Percentiles rank a stretch among this genome's conserved stretches.
phyloP scores from a whole-genome alignment of 495 filamentous ascomycete genomes.

The Letharia lupina region DNA sequence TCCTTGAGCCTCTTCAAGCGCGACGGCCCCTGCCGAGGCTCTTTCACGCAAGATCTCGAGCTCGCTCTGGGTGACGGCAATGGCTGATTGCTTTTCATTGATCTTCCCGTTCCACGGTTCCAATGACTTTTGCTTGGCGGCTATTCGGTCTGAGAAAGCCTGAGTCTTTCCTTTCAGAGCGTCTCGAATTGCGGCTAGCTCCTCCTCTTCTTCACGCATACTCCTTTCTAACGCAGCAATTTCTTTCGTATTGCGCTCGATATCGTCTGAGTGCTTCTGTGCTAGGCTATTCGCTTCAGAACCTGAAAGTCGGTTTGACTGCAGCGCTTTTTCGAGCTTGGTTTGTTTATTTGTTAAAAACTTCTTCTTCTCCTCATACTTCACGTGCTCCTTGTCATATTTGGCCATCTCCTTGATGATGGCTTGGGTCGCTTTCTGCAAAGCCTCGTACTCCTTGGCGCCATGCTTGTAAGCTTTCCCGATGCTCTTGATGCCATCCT shows the following conservation, averaged over 20 bases:
- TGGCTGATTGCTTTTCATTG: constrained; percentile 86
- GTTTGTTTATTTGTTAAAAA: constrained; percentile 82
- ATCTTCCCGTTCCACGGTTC: constrained; percentile 97
- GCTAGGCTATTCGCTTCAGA: constrained; percentile 69
- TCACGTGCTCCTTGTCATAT: constrained; percentile 91
- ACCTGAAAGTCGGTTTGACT: constrained; percentile 56
- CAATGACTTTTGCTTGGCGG: constrained; percentile 82
- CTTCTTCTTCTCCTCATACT: constrained; percentile 95
- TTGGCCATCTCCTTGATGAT: constrained; percentile 82
- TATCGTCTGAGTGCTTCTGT: constrained; percentile 66
- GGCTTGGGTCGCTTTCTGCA: constrained; percentile 74
- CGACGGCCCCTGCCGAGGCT: constrained; percentile 73
- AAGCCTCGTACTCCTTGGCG: constrained; percentile 67
- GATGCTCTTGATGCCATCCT: constrained; percentile 81
- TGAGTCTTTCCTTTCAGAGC: constrained; percentile 91
- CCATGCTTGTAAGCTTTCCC: constrained; percentile 78
- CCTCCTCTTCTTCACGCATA: constrained; percentile 70
- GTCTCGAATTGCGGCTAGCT: constrained; percentile 71
- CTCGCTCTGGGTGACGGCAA: constrained; percentile 90
- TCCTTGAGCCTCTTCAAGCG: constrained; percentile 72
- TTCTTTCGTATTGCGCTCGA: constrained; percentile 63
- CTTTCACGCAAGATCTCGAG: constrained; percentile 83
- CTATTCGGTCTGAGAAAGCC: constrained; percentile 83
- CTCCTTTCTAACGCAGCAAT: constrained; percentile 62
- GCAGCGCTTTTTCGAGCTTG: constrained; percentile 85